Percentiles rank a stretch among this genome's conserved stretches.
Conservation (phyloP, 2,329 filamentous ascomycete species). For the Neodidymelliopsis sp. region DNA sequence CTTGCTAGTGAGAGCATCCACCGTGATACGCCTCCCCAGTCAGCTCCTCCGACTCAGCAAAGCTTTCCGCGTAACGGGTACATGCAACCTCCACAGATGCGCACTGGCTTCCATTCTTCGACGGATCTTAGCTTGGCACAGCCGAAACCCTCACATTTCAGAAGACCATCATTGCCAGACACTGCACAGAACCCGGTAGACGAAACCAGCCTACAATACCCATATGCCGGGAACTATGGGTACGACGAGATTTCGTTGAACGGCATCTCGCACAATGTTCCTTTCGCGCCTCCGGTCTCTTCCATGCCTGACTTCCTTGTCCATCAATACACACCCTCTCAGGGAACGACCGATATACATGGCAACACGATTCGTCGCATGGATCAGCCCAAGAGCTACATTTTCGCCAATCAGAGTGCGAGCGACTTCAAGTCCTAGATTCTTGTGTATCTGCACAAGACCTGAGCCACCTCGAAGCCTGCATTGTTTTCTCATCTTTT, state of each 20-base stretch:
- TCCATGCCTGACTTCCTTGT: conserved; percentile 52
- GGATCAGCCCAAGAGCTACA: conserved; percentile 54
- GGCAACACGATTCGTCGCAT: conserved; percentile 36
- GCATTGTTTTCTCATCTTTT: not conserved
- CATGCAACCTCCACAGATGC: conserved; percentile 46
- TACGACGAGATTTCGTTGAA: conserved; percentile 42
- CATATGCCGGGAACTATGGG: conserved; percentile 32
- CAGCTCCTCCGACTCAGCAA: conserved; percentile 59
- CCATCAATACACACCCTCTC: conserved; percentile 57
- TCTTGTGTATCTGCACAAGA: not conserved
- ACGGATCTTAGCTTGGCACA: conserved; percentile 45
- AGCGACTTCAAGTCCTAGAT: conserved; percentile 47
- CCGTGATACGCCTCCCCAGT: conserved; percentile 59
- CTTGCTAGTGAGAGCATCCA: conserved; percentile 45
- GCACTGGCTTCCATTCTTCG: conserved; percentile 43
- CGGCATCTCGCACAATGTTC: conserved; percentile 43
- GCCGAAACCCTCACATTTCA: conserved; percentile 47
- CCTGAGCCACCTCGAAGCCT: not conserved
- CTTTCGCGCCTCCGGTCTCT: conserved; percentile 41
- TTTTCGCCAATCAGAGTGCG: conserved; percentile 57
- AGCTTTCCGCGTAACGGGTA: conserved; percentile 51
- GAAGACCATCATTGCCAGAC: conserved; percentile 48
- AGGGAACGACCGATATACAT: conserved; percentile 44
- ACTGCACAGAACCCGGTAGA: conserved; percentile 33
- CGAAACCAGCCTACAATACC: conserved; percentile 35